These are phyloP conservation scores for Achlya hypogyna DNA, from an alignment of 352 stramenopile genomes.

Conservation along the genomic window DNA sequence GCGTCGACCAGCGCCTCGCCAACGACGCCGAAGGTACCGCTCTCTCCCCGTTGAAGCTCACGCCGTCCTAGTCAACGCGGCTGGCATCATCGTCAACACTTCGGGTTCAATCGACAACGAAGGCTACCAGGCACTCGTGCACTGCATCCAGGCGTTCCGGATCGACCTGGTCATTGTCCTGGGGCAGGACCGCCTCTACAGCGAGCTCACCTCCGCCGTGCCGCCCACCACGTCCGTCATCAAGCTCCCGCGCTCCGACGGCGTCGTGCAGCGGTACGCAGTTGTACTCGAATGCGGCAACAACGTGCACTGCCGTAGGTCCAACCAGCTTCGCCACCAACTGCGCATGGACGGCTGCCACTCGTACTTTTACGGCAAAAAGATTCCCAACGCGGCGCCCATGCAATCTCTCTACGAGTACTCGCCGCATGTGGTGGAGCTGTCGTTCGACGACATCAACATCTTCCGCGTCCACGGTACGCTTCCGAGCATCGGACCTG, in stretches of 20 bases:
- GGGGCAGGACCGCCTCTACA: constrained; percentile 74
- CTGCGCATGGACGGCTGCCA: constrained; percentile 61
- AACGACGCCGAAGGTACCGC: constrained; percentile 50
- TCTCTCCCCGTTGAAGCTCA: background rate
- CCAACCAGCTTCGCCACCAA: constrained; percentile 16
- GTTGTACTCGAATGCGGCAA: background rate
- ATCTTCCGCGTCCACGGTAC: constrained; percentile 18
- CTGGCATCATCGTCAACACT: constrained; percentile 84
- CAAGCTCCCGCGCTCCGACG: constrained; percentile 68
- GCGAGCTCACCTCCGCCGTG: constrained; percentile 59
- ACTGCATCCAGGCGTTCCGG: constrained; percentile 70
- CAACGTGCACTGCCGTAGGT: background rate
- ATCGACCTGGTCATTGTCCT: constrained; percentile 86
- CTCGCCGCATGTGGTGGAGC: constrained; percentile 8
- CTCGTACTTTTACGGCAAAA: constrained; percentile 56
- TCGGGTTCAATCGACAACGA: constrained; percentile 80
- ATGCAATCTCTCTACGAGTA: constrained; percentile 26
- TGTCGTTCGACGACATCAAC: constrained; percentile 13
- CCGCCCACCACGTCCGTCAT: constrained; percentile 35
- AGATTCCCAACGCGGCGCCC: constrained; percentile 54
- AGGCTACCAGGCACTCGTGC: constrained; percentile 76
- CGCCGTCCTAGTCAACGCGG: constrained; percentile 7
- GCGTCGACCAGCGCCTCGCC: constrained; percentile 48
- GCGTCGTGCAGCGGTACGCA: constrained; percentile 47
- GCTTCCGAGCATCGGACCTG: background rate